Evolutionary conservation across 768 basidiomycete genomes (phyloP), one percentile per base, ranked within the genome.

Genomic region (Galerina sulciceps): DNA sequence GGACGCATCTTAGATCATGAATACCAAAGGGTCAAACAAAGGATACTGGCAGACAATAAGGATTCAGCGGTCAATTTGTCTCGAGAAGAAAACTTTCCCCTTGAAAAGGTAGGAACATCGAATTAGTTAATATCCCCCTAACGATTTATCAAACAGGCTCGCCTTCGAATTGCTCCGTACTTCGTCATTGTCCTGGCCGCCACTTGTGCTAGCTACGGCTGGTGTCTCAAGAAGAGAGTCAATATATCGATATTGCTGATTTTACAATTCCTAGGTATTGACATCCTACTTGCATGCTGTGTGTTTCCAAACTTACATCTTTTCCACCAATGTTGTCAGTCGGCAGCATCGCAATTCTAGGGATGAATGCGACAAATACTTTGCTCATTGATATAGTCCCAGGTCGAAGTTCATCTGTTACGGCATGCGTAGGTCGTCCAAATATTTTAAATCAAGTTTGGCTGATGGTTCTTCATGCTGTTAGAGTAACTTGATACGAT

Each of bases 401-500:
- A 3, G 63, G 69, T 0, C 86, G 87, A 52, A 80, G 87, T 40
- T 88, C 88, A 13, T 84, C 88, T 6, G 79, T 89, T 9, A 88
- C 87, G 1, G 89, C 88, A 50, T 91, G 89, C 56, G 89, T 90
- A 69, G 61, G 87, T 79, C 13, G 17, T 37, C 10, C 26, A 10
- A 6, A 38, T 48, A 31, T 13, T 11, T 35, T 17, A 10, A 2
- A 20, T 36, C 10, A 6, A 15, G 40, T n/a, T 48, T 46, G 23
- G 20, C 31, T 13, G 23, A 45, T 40, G 35, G 49, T 42, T 6
- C 18, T 26, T 20, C 13, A 22, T 15, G 2, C 18, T 22, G 35
- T 44, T 53, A 92, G 90, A 90, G 87, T 67, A 91, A 91, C 61
- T 71, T 91, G 20, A 79, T 89, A 13, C 85, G 89, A 31, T 90